Evolutionary conservation across 1,284 basidiomycete genomes (phyloP).

Genomic region (Trichosporon sp.): DNA sequence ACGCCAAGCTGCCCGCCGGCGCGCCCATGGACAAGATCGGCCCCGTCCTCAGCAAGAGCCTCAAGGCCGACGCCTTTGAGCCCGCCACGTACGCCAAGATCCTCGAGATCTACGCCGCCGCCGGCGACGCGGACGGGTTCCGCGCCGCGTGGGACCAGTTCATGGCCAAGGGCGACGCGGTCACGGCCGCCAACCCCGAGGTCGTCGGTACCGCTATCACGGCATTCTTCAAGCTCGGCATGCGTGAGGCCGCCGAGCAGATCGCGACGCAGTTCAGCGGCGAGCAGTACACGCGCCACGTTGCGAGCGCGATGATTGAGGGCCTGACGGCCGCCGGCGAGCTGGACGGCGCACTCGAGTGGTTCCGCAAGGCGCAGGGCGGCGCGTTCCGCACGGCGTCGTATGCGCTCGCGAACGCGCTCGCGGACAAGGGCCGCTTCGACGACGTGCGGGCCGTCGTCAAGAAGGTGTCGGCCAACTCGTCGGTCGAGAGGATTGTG

Average conservation of each 20-base stretch:
- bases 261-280: background rate
- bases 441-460: constrained; percentile 43
- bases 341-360: constrained; percentile 60
- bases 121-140: constrained; percentile 60
- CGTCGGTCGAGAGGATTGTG: background rate
- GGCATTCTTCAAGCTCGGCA: background rate
- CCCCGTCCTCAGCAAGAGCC: constrained; percentile 10
- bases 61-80: background rate
- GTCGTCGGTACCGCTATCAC: constrained; percentile 28
- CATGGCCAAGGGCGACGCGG: constrained; percentile 27
- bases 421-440: constrained; percentile 54
- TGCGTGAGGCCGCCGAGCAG: background rate
- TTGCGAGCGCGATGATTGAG: constrained; percentile 57
- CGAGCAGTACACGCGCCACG: background rate
- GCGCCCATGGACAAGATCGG: background rate
- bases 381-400: background rate
- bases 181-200: constrained; percentile 34
- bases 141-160: constrained; percentile 68
- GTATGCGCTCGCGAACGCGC: constrained; percentile 49
- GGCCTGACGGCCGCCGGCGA: constrained; percentile 66
- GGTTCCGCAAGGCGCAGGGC: constrained; percentile 56
- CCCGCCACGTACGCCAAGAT: background rate
- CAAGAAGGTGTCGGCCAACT: too few species aligned
- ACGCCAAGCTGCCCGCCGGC: constrained; percentile 5
- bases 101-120: constrained; percentile 57